A percentile compares a stretch with the other conserved stretches of the same genome.
These are phyloP conservation scores for Hypholoma fasciculare DNA, from an alignment of 768 basidiomycete species.

Conservation along the genomic window DNA sequence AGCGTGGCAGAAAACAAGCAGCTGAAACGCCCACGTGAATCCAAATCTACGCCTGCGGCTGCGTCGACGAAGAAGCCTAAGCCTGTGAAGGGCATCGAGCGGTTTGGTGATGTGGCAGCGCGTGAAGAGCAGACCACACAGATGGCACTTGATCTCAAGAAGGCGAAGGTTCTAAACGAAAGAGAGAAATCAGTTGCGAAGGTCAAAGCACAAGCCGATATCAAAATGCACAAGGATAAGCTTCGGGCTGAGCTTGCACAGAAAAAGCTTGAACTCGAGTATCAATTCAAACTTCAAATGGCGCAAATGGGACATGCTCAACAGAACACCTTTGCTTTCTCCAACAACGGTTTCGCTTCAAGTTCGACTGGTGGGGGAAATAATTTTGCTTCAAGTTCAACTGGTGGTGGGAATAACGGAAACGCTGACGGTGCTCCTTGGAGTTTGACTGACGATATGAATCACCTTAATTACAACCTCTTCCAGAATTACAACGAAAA, in stretches of 20 bases:
- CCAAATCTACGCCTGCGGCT: background rate
- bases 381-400: background rate
- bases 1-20: background rate
- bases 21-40: background rate
- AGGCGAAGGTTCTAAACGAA: background rate
- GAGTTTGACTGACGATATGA: too few relatives aligned
- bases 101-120: background rate
- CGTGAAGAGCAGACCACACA: background rate
- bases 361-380: background rate
- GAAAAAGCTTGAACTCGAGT: background rate
- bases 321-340: background rate
- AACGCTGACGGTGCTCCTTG: background rate
- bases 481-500: background rate
- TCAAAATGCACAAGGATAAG: background rate
- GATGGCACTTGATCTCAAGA: background rate
- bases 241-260: background rate
- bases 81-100: background rate
- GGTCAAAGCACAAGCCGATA: background rate
- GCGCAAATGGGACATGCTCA: background rate
- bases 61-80: background rate
- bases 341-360: background rate
- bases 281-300: constrained; percentile 1
- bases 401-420: background rate
- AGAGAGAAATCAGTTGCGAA: background rate
- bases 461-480: too few relatives aligned